Evolutionary conservation across 352 stramenopile species (phyloP).

Genomic region (Phytophthora pisi): DNA sequence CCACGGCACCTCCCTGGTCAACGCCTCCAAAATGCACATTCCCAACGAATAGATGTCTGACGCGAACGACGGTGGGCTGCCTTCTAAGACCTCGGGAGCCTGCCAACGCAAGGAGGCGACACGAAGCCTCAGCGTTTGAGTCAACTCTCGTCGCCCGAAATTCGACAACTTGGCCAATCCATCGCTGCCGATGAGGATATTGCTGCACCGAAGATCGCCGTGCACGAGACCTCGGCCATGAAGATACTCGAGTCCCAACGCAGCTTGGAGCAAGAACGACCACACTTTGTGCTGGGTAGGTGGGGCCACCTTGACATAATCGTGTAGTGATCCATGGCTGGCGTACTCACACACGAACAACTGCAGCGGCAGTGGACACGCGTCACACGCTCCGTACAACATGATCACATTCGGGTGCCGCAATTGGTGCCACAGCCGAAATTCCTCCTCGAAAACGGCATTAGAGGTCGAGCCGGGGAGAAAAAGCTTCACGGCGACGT

Average conservation of each 20-base stretch:
- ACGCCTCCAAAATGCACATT: conserved; percentile 26
- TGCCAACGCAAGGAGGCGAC: background rate
- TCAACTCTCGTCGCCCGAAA: conserved; percentile 26
- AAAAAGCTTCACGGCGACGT: background rate
- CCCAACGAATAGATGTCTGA: conserved; percentile 24
- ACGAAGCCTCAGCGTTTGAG: background rate
- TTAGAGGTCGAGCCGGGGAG: background rate
- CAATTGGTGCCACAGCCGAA: conserved; percentile 1
- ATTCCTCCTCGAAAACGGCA: background rate
- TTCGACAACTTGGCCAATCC: conserved; percentile 29
- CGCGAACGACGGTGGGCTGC: background rate
- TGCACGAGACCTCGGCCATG: conserved; percentile 17
- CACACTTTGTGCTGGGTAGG: conserved; percentile 1
- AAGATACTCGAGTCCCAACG: conserved; percentile 9
- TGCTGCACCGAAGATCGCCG: conserved; percentile 33
- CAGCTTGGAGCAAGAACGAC: conserved; percentile 6
- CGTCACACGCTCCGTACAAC: conserved; percentile 12
- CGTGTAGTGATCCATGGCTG: background rate
- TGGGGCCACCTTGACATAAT: background rate
- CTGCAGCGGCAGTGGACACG: background rate
- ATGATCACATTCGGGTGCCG: conserved; percentile 20
- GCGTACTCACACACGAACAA: conserved; percentile 25
- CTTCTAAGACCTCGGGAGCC: conserved; percentile 7
- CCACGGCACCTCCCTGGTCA: conserved; percentile 10
- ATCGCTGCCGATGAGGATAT: conserved; percentile 27